Percentiles rank a stretch among this genome's conserved stretches.
Conservation (phyloP, 2,329 filamentous ascomycete species). For the Chrysoporthe cubensis region DNA sequence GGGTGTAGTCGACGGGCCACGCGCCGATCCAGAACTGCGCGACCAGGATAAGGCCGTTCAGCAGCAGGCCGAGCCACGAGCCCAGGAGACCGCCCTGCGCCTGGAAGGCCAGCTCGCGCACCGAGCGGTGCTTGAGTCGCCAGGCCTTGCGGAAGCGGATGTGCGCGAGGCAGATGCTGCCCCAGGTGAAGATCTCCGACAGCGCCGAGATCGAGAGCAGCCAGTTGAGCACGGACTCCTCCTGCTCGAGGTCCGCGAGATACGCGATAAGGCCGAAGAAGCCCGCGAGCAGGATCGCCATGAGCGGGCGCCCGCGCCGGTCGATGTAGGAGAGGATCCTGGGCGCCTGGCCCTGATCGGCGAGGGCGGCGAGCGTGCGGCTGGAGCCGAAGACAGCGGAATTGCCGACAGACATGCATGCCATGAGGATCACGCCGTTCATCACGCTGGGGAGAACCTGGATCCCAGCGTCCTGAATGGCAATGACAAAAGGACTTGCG, state of each 20-base stretch:
- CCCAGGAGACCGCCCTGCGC: conserved; percentile 79
- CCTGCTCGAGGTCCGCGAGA: conserved; percentile 67
- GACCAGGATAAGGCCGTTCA: conserved; percentile 76
- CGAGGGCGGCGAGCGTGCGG: conserved; percentile 84
- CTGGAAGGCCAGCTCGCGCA: conserved; percentile 78
- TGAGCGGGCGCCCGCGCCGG: conserved; percentile 77
- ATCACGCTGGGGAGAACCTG: conserved; percentile 81
- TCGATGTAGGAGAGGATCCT: conserved; percentile 79
- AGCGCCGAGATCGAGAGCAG: conserved; percentile 75
- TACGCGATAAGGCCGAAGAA: conserved; percentile 75
- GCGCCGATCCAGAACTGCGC: conserved; percentile 90
- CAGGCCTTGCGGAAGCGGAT: conserved; percentile 90
- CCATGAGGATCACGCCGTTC: conserved; percentile 92
- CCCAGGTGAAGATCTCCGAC: conserved; percentile 79
- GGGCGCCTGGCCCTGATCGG: conserved; percentile 85
- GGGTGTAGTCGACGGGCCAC: conserved; percentile 65
- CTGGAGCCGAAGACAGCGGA: conserved; percentile 91
- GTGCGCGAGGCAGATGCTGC: conserved; percentile 84
- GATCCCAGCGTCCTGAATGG: conserved; percentile 84
- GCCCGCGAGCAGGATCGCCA: conserved; percentile 71
- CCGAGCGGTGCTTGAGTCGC: conserved; percentile 67
- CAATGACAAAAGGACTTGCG: conserved; percentile 84
- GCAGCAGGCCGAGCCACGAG: conserved; percentile 76
- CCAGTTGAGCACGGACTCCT: conserved; percentile 74
- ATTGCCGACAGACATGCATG: conserved; percentile 89